These are phyloP conservation scores for Solanum okadae DNA, from an alignment of 257 asterid species.

Conservation along the genomic window DNA sequence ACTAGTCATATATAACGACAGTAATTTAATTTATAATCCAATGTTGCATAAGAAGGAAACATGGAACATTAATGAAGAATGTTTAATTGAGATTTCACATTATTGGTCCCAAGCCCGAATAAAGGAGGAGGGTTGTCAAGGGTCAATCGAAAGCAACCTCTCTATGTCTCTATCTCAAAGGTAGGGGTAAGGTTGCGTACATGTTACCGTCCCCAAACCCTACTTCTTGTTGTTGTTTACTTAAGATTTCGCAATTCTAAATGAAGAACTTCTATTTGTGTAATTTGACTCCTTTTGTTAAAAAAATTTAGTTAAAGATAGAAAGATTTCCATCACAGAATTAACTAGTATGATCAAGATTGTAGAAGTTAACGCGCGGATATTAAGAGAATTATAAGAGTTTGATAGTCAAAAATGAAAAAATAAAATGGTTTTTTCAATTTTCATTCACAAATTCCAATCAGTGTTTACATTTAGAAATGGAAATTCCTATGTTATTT, in stretches of 20 bases:
- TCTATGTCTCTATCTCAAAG: neutral
- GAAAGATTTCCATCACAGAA: neutral
- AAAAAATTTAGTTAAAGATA: neutral
- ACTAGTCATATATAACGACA: too few species aligned
- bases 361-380: neutral
- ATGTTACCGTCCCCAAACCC: neutral
- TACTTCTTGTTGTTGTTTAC: neutral
- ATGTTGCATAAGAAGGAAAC: neutral
- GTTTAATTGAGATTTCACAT: neutral
- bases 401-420: neutral
- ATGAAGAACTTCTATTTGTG: neutral
- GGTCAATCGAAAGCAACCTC: neutral
- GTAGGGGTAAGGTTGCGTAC: neutral
- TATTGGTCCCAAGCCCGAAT: neutral
- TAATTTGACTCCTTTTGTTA: neutral
- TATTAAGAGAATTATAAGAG: neutral
- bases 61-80: neutral
- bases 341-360: neutral
- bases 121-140: neutral
- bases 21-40: neutral
- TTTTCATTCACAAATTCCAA: neutral
- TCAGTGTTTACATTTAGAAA: neutral
- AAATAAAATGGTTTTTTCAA: neutral
- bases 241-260: neutral
- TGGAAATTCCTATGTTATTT: too few species aligned